Percentiles rank a stretch among this genome's conserved stretches.
Evolutionary conservation across 768 basidiomycete genomes (phyloP).

Genomic region (Vishniacozyma victoriae): DNA sequence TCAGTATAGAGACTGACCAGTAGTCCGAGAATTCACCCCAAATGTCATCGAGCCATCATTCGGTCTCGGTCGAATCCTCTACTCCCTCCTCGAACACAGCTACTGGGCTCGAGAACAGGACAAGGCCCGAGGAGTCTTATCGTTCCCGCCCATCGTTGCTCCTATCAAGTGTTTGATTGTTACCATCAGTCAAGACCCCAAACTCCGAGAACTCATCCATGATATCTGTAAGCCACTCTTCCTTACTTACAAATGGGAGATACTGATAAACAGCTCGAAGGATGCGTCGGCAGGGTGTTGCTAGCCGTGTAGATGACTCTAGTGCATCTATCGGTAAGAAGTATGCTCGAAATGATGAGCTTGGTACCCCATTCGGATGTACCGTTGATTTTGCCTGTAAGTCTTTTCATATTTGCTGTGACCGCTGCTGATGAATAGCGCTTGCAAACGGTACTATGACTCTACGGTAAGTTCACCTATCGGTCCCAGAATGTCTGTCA

Average conservation of each 20-base stretch:
- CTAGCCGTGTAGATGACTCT: slow-evolving; percentile 92
- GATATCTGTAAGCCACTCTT: slow-evolving; percentile 73
- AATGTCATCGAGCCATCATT: slow-evolving; percentile 99
- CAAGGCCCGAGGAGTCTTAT: slow-evolving; percentile 81
- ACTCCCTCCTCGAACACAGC: slow-evolving; percentile 86
- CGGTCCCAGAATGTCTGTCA: background rate
- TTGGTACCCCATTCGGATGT: slow-evolving; percentile 93
- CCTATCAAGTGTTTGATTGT: slow-evolving; percentile 97
- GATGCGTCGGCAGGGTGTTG: slow-evolving; percentile 79
- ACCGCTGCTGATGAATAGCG: slow-evolving; percentile 54
- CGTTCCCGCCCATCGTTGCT: slow-evolving; percentile 79
- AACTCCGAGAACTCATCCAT: slow-evolving; percentile 73
- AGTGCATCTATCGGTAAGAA: slow-evolving; percentile 92
- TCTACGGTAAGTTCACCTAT: slow-evolving; percentile 2
- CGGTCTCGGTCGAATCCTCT: slow-evolving; percentile 91
- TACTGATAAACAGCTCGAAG: slow-evolving; percentile 59
- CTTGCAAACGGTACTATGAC: slow-evolving; percentile 90
- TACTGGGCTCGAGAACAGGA: slow-evolving; percentile 95
- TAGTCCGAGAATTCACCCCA: slow-evolving; percentile 90
- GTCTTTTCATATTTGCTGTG: slow-evolving; percentile 29
- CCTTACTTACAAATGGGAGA: slow-evolving; percentile 9
- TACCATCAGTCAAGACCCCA: slow-evolving; percentile 77
- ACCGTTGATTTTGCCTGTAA: slow-evolving; percentile 91
- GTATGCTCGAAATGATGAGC: slow-evolving; percentile 94
- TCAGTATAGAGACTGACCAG: background rate